Evolutionary conservation across 2,329 filamentous ascomycete genomes (phyloP).

Genomic region (Botryotinia globosa): DNA sequence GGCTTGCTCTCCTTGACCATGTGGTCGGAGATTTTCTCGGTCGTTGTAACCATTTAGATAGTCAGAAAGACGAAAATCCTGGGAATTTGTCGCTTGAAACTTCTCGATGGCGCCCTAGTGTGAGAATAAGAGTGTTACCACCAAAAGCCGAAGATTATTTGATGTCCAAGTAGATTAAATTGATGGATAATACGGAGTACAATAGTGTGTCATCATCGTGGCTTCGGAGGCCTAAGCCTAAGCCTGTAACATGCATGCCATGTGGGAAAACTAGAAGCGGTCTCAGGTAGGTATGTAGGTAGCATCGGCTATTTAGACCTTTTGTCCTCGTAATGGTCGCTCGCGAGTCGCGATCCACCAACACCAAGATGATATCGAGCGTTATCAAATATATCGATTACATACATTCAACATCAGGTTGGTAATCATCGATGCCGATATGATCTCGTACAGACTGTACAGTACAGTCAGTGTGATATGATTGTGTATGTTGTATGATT

Average conservation of each 20-base stretch:
- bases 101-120: not conserved
- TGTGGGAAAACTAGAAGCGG: conserved; percentile 4
- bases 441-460: not conserved
- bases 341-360: not conserved
- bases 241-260: conserved; percentile 10
- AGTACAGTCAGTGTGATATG: conserved; percentile 7
- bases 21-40: conserved; percentile 18
- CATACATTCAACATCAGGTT: not conserved
- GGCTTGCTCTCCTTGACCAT: conserved; percentile 5
- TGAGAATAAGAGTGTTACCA: conserved; percentile 2
- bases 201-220: conserved; percentile 15
- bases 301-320: conserved; percentile 8
- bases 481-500: not conserved
- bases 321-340: not conserved
- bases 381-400: conserved; percentile 1
- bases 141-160: not conserved
- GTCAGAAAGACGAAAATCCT: not conserved
- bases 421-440: not conserved
- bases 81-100: conserved; percentile 3
- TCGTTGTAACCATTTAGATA: conserved; percentile 9
- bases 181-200: not conserved
- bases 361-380: conserved; percentile 2
- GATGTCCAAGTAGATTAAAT: conserved; percentile 9
- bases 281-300: not conserved
- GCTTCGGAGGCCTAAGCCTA: conserved; percentile 16